Conservation (phyloP, 805 yeast genomes). For the Isabelozyma pseudorhagii region DNA sequence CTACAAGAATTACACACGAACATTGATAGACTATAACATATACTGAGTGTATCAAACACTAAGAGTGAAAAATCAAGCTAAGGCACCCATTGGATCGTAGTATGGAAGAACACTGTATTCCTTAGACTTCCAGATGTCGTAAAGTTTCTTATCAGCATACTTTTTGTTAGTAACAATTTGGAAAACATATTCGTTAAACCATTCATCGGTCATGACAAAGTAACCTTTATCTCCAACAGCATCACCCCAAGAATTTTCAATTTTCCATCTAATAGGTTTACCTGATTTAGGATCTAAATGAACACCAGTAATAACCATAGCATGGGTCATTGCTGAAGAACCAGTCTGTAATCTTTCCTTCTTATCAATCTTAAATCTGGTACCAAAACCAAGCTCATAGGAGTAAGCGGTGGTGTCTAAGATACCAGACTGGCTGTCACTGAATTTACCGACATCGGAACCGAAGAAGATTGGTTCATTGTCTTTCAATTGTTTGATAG, state of each 20-base stretch:
- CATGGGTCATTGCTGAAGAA: constrained; percentile 83
- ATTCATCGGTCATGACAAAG: constrained; percentile 40
- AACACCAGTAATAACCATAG: constrained; percentile 82
- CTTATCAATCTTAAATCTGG: constrained; percentile 51
- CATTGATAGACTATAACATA: no score
- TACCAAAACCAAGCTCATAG: constrained; percentile 55
- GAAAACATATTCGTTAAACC: constrained; percentile 43
- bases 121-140: constrained; percentile 32
- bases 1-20: no score
- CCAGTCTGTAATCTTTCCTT: constrained; percentile 67
- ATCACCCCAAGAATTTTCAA: constrained; percentile 44
- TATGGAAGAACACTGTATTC: constrained; percentile 32
- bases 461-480: constrained; percentile 87
- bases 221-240: constrained; percentile 39
- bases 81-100: constrained; percentile 44
- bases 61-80: constrained; percentile 20
- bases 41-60: not conserved
- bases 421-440: constrained; percentile 60
- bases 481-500: constrained; percentile 63
- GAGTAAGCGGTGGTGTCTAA: constrained; percentile 73
- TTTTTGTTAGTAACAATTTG: constrained; percentile 38
- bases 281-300: constrained; percentile 56
- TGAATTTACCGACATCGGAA: constrained; percentile 80
- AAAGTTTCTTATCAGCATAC: constrained; percentile 34
- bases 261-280: constrained; percentile 41